A percentile compares a stretch with the other conserved stretches of the same genome.
Evolutionary conservation across 345 rosid species (phyloP).

Genomic region (Rhizophora mangle): DNA sequence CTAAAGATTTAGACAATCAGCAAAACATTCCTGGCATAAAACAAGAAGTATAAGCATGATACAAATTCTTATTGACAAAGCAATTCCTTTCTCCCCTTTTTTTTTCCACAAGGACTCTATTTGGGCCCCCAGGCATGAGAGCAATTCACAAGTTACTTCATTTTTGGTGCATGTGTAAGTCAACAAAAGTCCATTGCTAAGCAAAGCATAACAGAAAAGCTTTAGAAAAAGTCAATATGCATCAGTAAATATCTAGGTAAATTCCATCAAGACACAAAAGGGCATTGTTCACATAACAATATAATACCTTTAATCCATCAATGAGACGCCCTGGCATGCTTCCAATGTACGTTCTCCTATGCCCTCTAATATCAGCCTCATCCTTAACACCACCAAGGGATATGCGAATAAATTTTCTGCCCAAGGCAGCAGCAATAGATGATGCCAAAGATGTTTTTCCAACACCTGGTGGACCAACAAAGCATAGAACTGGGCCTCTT

Average conservation of each 20-base stretch:
- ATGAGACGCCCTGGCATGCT: conserved; percentile 99
- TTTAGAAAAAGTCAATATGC: background rate
- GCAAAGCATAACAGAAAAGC: background rate
- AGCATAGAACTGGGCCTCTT: conserved; percentile 93
- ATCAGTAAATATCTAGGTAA: background rate
- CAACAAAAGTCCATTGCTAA: too few species aligned
- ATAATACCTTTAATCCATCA: conserved; percentile 84
- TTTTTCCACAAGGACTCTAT: background rate
- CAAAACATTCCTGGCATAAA: background rate
- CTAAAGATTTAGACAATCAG: background rate
- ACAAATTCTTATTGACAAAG: background rate
- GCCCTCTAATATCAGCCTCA: conserved; percentile 99
- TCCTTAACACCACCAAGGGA: conserved; percentile 99
- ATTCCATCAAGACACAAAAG: background rate
- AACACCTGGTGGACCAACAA: conserved; percentile 99
- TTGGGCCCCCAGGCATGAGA: background rate
- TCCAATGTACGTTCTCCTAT: conserved; percentile 95
- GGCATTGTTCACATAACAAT: background rate
- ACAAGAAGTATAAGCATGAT: background rate
- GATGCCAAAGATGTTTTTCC: conserved; percentile 99
- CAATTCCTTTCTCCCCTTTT: background rate
- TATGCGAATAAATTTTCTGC: conserved; percentile 87
- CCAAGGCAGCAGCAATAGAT: conserved; percentile 90
- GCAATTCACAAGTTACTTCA: background rate
- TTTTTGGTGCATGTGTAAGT: background rate